Percentiles rank a stretch among this genome's conserved stretches.
phyloP scores from a whole-genome alignment of 225 moss, liverwort and hornwort species.

The Pseudisothecium myosuroides region DNA sequence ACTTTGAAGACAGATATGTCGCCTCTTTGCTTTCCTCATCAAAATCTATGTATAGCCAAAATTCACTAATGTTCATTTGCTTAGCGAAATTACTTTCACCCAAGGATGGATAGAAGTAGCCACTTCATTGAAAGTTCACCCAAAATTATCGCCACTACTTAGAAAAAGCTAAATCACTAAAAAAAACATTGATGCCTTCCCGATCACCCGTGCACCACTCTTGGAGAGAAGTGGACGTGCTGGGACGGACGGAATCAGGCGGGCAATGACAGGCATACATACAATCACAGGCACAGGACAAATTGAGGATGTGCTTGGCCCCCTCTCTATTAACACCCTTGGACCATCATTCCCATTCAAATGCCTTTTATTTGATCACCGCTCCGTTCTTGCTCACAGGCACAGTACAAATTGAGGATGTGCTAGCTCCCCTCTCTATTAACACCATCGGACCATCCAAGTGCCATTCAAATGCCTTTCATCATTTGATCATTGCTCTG shows the following conservation, averaged over 20 bases:
- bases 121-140: too few relatives aligned
- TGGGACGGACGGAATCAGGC: not conserved
- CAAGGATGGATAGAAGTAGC: too few relatives aligned
- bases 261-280: not conserved
- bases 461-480: not conserved
- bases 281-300: not conserved
- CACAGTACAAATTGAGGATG: not conserved
- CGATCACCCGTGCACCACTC: not conserved
- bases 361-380: not conserved
- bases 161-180: too few relatives aligned
- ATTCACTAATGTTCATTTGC: too few relatives aligned
- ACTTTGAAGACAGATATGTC: too few relatives aligned
- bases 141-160: too few relatives aligned
- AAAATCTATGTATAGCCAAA: too few relatives aligned
- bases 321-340: not conserved
- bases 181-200: too few relatives aligned
- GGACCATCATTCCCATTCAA: too few relatives aligned
- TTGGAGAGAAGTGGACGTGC: not conserved
- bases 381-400: too few relatives aligned
- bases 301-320: not conserved
- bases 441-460: not conserved
- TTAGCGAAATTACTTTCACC: too few relatives aligned
- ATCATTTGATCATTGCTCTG: not conserved
- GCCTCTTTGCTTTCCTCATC: too few relatives aligned
- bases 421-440: not conserved